Evolutionary conservation across 2,329 filamentous ascomycete genomes (phyloP).

Genomic region (Calonectria honghensis): DNA sequence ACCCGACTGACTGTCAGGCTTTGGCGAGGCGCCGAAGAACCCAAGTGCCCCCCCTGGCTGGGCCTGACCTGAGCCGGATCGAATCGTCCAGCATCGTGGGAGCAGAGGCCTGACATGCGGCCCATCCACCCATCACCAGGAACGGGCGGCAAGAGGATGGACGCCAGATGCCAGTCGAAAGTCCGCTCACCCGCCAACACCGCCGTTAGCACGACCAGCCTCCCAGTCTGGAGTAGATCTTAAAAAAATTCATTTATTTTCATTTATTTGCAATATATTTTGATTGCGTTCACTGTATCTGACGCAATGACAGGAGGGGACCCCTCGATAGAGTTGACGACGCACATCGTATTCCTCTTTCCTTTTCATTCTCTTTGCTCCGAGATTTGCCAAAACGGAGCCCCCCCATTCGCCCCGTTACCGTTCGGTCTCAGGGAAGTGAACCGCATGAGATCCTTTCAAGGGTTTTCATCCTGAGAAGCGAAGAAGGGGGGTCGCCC

Average conservation of each 20-base stretch:
- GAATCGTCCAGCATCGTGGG: conserved; percentile 28
- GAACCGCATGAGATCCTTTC: conserved; percentile 33
- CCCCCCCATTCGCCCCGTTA: conserved; percentile 16
- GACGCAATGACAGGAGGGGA: conserved; percentile 18
- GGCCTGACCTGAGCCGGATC: conserved; percentile 22
- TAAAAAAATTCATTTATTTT: conserved; percentile 20
- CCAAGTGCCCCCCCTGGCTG: conserved; percentile 11
- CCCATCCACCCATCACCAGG: conserved; percentile 35
- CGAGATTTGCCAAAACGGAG: conserved; percentile 33
- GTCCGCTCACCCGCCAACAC: conserved; percentile 29
- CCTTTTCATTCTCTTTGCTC: conserved; percentile 19
- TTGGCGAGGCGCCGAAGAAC: conserved; percentile 13
- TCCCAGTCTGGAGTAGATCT: conserved; percentile 25
- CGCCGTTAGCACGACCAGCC: conserved; percentile 7
- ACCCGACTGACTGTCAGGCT: conserved; percentile 27
- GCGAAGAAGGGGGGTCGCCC: neutral
- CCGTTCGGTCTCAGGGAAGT: conserved; percentile 23
- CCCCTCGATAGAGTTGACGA: conserved; percentile 24
- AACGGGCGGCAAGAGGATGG: conserved; percentile 32
- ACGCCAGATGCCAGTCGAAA: conserved; percentile 1
- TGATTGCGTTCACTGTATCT: conserved; percentile 33
- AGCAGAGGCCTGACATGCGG: conserved; percentile 32
- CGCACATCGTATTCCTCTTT: conserved; percentile 20
- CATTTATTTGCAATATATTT: conserved; percentile 9
- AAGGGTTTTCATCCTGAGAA: conserved; percentile 35